Base-by-base conservation (phyloP, 1,284 basidiomycete species). In the Cryptococcus depauperatus region DNA sequence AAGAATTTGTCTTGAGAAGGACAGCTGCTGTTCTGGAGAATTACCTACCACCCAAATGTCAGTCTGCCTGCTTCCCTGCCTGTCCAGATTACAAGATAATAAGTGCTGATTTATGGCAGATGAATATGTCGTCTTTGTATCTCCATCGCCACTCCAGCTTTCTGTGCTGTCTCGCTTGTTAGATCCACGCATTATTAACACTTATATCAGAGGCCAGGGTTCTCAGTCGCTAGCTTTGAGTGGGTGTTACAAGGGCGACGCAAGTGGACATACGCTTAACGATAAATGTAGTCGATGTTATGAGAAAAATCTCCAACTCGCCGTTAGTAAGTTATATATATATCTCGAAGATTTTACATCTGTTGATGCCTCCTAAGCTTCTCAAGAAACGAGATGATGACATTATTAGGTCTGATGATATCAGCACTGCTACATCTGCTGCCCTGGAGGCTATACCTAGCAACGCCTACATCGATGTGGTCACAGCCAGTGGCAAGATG, bases 261-360 rank as follows among this genome's bases (percentile, higher is more conserved):
- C n/a, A 33, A n/a, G 28, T n/a, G 13, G n/a, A 7, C 32, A 33
- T 33, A 7, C n/a, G n/a, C n/a, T 22, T 23, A 22, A 37, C 35
- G n/a, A 37, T 25, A 6, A 7, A 5, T 18, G 1, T 32, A 70
- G 68, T 71, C 50, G 64, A 67, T 22, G 46, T 62, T 46, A 75
- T 92, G 40, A 85, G 84, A 19, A 95, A 96, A 74, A 79, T 97
- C 49, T 91, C 88, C 73, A 97, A 89, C 62, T 89, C 90, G 54
- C 92, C 93, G 0, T 81, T 90, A 35, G 64, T 69, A 23, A 27
- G 62, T 46, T 22, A n/a, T 14, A 3, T n/a, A n/a, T n/a, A n/a
- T n/a, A n/a, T n/a, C n/a, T n/a, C n/a, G n/a, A n/a, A n/a, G n/a
- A n/a, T n/a, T n/a, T n/a, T n/a, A n/a, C n/a, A n/a, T n/a, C 10